Base-by-base conservation (phyloP, 805 yeast genomes). In the Blastobotrys attinorum region DNA sequence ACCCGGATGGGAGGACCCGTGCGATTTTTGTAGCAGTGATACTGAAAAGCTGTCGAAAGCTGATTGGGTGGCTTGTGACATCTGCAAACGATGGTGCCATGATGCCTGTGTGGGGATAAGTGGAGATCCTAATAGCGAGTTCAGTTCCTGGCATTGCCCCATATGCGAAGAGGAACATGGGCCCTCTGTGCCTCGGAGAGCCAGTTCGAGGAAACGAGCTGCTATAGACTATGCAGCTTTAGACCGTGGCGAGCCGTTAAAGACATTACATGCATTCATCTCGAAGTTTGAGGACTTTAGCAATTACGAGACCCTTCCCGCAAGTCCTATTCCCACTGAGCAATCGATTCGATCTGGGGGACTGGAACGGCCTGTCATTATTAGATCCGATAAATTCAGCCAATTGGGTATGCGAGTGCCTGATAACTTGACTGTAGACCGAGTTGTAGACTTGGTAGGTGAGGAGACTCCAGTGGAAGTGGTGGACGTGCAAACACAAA, bases 401-500 rank as follows among this genome's bases (percentile, higher is more conserved):
- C 60, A 54, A 0, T 60, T 70, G 2, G 83, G 76, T 0, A 63
- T 80, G 70, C 29, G 47, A n/a, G 60, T 79, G n/a, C 94, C 95
- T 0, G 54, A 56, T 4, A 54, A 61, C 3, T 65, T 84, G 32
- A 71, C 77, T 5, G 78, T 85, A 4, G 69, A 72, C 36, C 66
- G 75, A 47, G 71, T 85, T 0, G 66, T 81, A 0, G 71, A 72
- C 3, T 56, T 69, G 10, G 71, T 86, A 22, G 96, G 95, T 0
- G 73, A 63, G 3, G 82, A 79, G 31, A 63, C 65, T 3, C 72
- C 72, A 1, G 73, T 88, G 1, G 94, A 85, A 44, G 95, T 88
- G 1, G 85, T 88, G 90, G 96, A 88, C 59, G 95, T 86, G 3
- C 69, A 83, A 18, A 80, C 94, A 0, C 96, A 88, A 55, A 81